Conservation (phyloP, 1,284 basidiomycete genomes). For the Naganishia cerealis region DNA sequence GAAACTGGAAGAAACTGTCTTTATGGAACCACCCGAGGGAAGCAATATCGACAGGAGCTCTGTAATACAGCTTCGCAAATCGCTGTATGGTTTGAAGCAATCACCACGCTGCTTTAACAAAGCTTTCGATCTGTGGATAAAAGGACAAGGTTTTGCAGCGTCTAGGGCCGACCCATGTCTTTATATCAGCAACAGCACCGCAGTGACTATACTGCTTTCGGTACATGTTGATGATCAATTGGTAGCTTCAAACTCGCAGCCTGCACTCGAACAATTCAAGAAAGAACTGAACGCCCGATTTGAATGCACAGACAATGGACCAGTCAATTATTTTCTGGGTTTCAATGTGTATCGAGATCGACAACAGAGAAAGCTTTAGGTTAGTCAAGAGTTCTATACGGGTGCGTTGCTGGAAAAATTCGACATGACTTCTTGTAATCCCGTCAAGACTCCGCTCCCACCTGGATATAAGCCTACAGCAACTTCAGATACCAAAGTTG, state of each 20-base stretch:
- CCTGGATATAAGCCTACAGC: slow-evolving; percentile 13
- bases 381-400: slow-evolving; percentile 32
- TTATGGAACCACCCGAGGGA: slow-evolving; percentile 47
- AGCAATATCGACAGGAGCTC: slow-evolving; percentile 23
- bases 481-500: slow-evolving; percentile 29
- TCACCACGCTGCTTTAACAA: slow-evolving; percentile 46
- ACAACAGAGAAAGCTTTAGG: not conserved
- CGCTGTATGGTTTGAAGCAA: slow-evolving; percentile 42
- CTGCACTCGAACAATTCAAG: not conserved
- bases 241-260: not conserved
- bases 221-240: slow-evolving; percentile 32
- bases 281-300: slow-evolving; percentile 1
- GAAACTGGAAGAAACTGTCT: slow-evolving; percentile 53
- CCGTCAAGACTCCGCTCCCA: slow-evolving; percentile 31
- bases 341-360: slow-evolving; percentile 27
- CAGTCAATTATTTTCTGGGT: slow-evolving; percentile 27
- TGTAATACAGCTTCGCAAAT: slow-evolving; percentile 37
- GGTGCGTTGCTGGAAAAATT: slow-evolving; percentile 13
- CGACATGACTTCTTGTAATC: not conserved
- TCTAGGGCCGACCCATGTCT: not conserved
- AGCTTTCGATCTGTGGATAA: slow-evolving; percentile 43
- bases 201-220: slow-evolving; percentile 1
- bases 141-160: slow-evolving; percentile 24
- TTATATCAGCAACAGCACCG: not conserved
- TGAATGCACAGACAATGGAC: slow-evolving; percentile 22